A percentile compares a stretch with the other conserved stretches of the same genome.
These are phyloP conservation scores for Colletotrichum coccodes DNA, from an alignment of 2,329 filamentous ascomycete species.

Conservation along the genomic window DNA sequence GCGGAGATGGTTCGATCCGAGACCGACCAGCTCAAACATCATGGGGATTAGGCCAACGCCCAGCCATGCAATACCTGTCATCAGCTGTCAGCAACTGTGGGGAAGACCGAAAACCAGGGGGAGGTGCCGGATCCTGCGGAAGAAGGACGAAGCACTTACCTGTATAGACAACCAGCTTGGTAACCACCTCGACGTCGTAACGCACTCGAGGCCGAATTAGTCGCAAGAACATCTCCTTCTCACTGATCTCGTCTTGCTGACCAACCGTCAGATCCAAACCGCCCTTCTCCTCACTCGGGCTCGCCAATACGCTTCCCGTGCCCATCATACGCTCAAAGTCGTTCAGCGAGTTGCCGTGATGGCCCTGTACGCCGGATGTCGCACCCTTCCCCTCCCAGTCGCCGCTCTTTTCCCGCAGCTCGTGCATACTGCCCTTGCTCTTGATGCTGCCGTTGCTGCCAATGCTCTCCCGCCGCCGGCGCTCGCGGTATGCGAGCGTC, in stretches of 20 bases:
- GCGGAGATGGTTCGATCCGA: constrained; percentile 55
- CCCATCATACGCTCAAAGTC: constrained; percentile 82
- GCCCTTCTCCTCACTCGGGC: constrained; percentile 42
- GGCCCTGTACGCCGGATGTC: constrained; percentile 56
- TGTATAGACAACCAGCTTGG: constrained; percentile 93
- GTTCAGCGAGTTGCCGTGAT: constrained; percentile 55
- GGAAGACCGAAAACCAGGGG: not conserved
- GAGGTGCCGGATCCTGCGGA: constrained; percentile 10
- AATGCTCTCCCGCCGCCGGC: constrained; percentile 64
- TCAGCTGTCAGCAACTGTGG: constrained; percentile 26
- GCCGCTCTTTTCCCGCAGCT: constrained; percentile 51
- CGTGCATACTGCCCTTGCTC: constrained; percentile 54
- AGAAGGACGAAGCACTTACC: constrained; percentile 63
- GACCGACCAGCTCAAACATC: constrained; percentile 71
- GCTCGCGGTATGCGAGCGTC: constrained; percentile 88
- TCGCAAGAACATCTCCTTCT: constrained; percentile 84
- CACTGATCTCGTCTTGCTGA: constrained; percentile 65
- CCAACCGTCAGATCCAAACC: constrained; percentile 48
- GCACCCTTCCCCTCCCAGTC: constrained; percentile 50
- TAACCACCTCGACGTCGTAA: constrained; percentile 99
- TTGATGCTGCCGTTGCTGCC: constrained; percentile 60
- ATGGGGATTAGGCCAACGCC: constrained; percentile 80
- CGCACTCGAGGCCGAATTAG: constrained; percentile 88
- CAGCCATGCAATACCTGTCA: constrained; percentile 81
- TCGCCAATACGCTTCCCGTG: constrained; percentile 62